Evolutionary conservation across 371 early-diverging fungal species (phyloP).

Genomic region (Haplosporangium sp.): DNA sequence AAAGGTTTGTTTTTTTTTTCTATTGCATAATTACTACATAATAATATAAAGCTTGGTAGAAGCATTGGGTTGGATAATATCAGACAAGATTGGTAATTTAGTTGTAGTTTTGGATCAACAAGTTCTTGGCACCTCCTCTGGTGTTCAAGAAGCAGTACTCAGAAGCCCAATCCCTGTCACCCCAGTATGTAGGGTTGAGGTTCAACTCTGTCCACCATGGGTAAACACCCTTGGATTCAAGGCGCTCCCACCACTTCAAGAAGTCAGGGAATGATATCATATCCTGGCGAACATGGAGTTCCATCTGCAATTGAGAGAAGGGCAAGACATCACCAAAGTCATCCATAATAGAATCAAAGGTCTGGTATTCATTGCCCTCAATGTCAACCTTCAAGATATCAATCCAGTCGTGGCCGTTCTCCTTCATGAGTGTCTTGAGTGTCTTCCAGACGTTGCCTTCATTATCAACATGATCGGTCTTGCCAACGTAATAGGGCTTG

Average conservation of each 20-base stretch:
- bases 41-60: background rate
- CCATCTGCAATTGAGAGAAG: constrained; percentile 40
- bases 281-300: constrained; percentile 14
- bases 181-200: constrained; percentile 34
- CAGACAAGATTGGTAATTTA: constrained; percentile 3
- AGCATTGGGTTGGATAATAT: background rate
- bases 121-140: constrained; percentile 41
- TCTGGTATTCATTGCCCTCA: constrained; percentile 18
- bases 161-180: constrained; percentile 32
- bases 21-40: background rate
- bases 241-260: constrained; percentile 46
- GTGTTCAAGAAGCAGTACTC: constrained; percentile 55
- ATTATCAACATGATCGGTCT: constrained; percentile 9
- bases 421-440: constrained; percentile 28
- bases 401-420: constrained; percentile 43
- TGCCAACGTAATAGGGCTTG: constrained; percentile 28
- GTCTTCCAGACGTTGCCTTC: constrained; percentile 19
- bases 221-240: constrained; percentile 35
- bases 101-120: constrained; percentile 49
- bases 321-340: constrained; percentile 23
- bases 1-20: too few species aligned
- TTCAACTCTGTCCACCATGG: constrained; percentile 54
- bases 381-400: constrained; percentile 36
- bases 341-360: constrained; percentile 27
- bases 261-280: constrained; percentile 20